Percentiles rank a stretch among this genome's conserved stretches.
Evolutionary conservation across 495 filamentous ascomycete species (phyloP).

Genomic region (Lasiosphaeris hirsuta): DNA sequence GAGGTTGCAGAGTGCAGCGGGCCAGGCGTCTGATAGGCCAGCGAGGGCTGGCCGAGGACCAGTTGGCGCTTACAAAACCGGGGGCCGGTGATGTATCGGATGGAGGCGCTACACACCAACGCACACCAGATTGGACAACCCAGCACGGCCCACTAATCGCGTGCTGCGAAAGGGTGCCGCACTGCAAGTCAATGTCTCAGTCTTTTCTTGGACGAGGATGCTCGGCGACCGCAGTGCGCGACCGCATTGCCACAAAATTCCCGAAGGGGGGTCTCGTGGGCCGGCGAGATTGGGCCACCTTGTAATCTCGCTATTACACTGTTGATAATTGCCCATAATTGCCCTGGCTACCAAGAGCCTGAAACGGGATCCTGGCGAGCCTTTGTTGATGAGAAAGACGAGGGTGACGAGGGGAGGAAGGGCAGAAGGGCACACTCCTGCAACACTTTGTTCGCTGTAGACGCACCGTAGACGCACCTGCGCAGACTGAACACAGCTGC

Average conservation of each 20-base stretch:
- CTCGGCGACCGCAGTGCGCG: conserved; percentile 12
- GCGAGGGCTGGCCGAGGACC: conserved; percentile 35
- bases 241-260: conserved; percentile 41
- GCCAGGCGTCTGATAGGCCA: conserved; percentile 44
- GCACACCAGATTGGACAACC: conserved; percentile 32
- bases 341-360: not conserved
- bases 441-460: too few species aligned
- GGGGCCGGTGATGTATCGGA: conserved; percentile 42
- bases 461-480: not conserved
- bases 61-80: conserved; percentile 52
- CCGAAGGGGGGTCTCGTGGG: conserved; percentile 46
- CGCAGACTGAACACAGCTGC: not conserved
- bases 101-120: conserved; percentile 45
- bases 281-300: conserved; percentile 36
- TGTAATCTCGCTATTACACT: not conserved
- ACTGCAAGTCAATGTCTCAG: conserved; percentile 48
- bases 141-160: conserved; percentile 40
- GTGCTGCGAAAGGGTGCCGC: conserved; percentile 40
- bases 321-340: not conserved
- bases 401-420: not conserved
- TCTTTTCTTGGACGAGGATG: conserved; percentile 40
- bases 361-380: not conserved
- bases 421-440: not conserved
- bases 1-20: conserved; percentile 29
- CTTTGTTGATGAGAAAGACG: not conserved